Base-by-base conservation (phyloP, 2,329 filamentous ascomycete genomes). In the Fusarium sp. region DNA sequence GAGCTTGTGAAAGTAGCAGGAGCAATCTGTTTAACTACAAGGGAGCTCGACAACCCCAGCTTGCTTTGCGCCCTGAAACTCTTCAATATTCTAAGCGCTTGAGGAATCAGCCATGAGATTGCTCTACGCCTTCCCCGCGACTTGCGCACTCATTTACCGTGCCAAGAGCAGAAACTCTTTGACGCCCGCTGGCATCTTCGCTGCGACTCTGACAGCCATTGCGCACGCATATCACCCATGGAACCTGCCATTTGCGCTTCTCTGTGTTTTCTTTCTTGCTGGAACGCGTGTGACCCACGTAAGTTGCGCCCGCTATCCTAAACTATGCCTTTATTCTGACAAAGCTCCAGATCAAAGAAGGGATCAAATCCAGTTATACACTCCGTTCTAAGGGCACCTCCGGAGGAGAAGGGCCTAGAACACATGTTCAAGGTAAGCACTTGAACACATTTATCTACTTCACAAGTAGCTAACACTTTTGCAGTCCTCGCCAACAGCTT, bases 161-260 rank as follows among this genome's bases (percentile, higher is more conserved):
- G 91, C 92, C 34, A 88, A 88, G 80, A 88, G 86, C 46, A 89
- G 89, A 72, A 91, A 92, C 57, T 94, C 91, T 26, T 86, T 99
- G 38, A 98, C 95, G 1, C 88, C 91, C 0, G 81, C 85, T 8
- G 95, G 94, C 64, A 88, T 97, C 72, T 72, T 91, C 37, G 86
- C 88, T 13, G 95, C 95, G 5, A 83, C 85, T 7, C 74, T 91
- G 42, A 97, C 94, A 6, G 94, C 93, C 6, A 78, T 86, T 45
- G 88, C 91, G 12, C 96, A 99, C 78, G 93, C 94, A 16, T 81
- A 94, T n/a, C 94, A 98, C 79, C 95, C 95, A 5, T 97, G 93
- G 91, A 92, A 92, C 63, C 83, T 94, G n/a, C 94, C 93, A n/a
- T 97, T 97, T 80, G 87, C 87, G 30, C 85, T 97, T 12, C 85